Evolutionary conservation across 768 basidiomycete species (phyloP).

Genomic region (Jaapia argillacea): DNA sequence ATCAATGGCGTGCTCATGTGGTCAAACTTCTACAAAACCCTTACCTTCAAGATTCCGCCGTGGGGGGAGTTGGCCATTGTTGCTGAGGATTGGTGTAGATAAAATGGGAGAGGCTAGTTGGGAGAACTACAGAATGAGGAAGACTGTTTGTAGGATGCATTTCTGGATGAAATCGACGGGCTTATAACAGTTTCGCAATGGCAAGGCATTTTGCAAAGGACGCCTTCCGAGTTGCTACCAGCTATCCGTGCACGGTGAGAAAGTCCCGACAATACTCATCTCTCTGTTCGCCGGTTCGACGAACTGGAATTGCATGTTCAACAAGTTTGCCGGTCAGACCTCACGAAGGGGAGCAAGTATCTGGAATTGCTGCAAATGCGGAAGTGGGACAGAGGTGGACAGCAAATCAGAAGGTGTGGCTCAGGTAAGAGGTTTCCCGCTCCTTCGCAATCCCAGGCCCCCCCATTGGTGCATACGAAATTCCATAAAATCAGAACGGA

Average conservation of each 20-base stretch:
- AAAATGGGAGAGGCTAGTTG: background rate
- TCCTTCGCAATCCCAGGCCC: background rate
- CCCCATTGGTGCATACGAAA: background rate
- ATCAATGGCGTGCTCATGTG: conserved; percentile 1
- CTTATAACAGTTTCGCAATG: background rate
- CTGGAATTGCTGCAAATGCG: background rate
- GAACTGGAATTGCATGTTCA: no score
- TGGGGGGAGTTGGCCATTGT: conserved; percentile 84
- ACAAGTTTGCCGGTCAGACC: no score
- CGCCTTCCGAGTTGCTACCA: background rate
- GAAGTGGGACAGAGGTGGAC: background rate
- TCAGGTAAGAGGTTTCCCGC: background rate
- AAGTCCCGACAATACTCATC: background rate
- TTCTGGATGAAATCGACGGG: background rate
- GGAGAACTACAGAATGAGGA: background rate
- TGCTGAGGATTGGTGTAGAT: no score
- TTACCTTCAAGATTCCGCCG: conserved; percentile 76
- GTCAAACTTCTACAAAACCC: conserved; percentile 10
- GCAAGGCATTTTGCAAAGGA: background rate
- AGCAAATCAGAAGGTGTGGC: background rate
- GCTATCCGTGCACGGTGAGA: background rate
- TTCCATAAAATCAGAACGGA: no score
- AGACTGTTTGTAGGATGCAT: background rate
- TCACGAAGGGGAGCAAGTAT: background rate
- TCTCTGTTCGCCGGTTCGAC: background rate